Evolutionary conservation across 2,329 filamentous ascomycete genomes (phyloP), one percentile per base, ranked within the genome.

Genomic region (Fusarium sp.): DNA sequence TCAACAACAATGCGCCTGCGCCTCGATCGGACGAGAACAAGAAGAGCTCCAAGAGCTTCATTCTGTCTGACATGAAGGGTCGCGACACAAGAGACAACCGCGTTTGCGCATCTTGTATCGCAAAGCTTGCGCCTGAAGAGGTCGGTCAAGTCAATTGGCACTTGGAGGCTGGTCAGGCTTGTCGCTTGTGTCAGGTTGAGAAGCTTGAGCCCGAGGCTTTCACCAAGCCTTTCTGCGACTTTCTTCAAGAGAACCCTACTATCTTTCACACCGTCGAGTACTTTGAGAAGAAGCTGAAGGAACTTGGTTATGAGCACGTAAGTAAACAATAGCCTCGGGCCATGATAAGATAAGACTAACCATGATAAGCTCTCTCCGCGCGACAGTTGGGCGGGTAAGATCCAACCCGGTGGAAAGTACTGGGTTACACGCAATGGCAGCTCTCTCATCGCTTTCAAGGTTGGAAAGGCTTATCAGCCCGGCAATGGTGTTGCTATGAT

Each of bases 401-500:
- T 98, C 58, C 82, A 91, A 77, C 84, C 87, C 18, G 94, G 94
- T 60, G 94, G 94, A 54, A 97, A 96, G 81, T 98, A 98, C 86
- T 98, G 90, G 78, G 87, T 91, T 26, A 91, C 91, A 23, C 91
- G 95, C 63, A 98, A 98, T 76, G 93, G 92, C 54, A 94, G 90
- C 78, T 91, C 93, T 42, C 80, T 97, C 69, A 93, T 97, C 74
- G 92, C 94, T 10, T 98, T 98, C 80, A 88, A 88, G 6, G 87
- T 98, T 58, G 95, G 95, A 59, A 88, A 88, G 54, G 86, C 90
- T 4, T 98, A 97, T 79, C 86, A 91, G 80, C 87, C 91, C 53
- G 95, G 95, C 11, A 94, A 97, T 75, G 95, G 95, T 49, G 87
- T 95, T 51, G 93, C 91, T 58, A 94, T 98, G 80, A 86, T 98